Base-by-base conservation (phyloP, 306 rosid genomes). In the Cucumis cinereus region DNA sequence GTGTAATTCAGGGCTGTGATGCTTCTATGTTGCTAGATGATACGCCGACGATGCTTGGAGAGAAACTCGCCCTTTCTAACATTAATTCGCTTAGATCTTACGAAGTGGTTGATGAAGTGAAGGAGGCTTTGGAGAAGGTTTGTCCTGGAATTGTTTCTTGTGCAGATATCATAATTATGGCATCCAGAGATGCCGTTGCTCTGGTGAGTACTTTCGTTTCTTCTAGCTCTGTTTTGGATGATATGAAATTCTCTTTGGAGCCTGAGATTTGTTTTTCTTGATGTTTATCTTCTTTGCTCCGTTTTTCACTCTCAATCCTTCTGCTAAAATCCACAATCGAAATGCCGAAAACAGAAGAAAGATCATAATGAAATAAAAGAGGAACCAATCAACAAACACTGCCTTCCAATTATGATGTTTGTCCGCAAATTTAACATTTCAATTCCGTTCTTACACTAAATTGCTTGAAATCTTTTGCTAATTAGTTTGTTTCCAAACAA, bases 21-120 rank as follows among this genome's bases (percentile, higher is more conserved):
- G 98, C 75, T 60, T 94, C 98, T 7, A 40, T 94, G 98, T 64
- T 94, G 80, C 85, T 94, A 71, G 97, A 94, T 79, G 98, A 91
- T 79, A 88, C 98, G 9, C 88, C 94, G 22, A 78, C 70, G 13
- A 90, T 90, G 96, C 86, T 84, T 1, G 97, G 98, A 62, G 97
- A 93, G 62, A 94, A 94, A 77, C 82, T 87, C 7, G 64, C 94
- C 7, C 96, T 91, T 2, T 83, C 98, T 2, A 94, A 94, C 24
- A 87, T 90, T 67, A 91, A 94, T 79, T 94, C 97, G 0, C 86
- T 90, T 8, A 81, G 97, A 77, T 91, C 97, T 47, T 94, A 70
- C 64, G 93, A 91, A 77, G 93, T 94, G 54, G 62, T 94, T 26
- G 97, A 94, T 79, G 87, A 89, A 77, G 80, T 80, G 14, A 94